Conservation (phyloP, 2,329 filamentous ascomycete genomes). For the Thelonectria blattea region DNA sequence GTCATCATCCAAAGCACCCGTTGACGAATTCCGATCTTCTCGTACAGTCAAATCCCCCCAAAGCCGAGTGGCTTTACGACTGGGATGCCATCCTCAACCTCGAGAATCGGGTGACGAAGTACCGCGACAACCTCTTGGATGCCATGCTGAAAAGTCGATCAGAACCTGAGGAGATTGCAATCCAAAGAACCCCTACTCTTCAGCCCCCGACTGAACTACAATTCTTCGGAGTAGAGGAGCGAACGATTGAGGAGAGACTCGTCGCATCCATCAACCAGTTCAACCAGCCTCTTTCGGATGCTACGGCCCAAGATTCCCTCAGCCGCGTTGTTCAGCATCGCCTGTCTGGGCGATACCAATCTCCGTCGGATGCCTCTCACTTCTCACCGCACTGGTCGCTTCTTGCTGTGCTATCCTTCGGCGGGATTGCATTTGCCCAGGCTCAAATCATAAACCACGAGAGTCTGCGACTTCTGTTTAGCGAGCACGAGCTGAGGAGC, state of each 20-base stretch:
- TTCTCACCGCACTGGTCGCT: slow-evolving; percentile 64
- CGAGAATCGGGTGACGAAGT: slow-evolving; percentile 62
- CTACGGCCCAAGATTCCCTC: slow-evolving; percentile 44
- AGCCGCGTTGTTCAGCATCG: slow-evolving; percentile 48
- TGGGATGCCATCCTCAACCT: slow-evolving; percentile 72
- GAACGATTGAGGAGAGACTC: slow-evolving; percentile 55
- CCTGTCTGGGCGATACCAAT: slow-evolving; percentile 42
- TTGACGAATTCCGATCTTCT: slow-evolving; percentile 62
- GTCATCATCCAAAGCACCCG: slow-evolving; percentile 74
- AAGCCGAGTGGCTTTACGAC: slow-evolving; percentile 71
- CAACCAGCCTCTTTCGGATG: slow-evolving; percentile 41
- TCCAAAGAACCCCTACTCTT: neutral
- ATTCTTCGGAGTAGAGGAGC: slow-evolving; percentile 56
- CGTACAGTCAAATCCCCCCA: slow-evolving; percentile 56
- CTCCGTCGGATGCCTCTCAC: slow-evolving; percentile 33
- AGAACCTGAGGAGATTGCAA: neutral
- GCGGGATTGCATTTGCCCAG: slow-evolving; percentile 75
- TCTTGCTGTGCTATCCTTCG: slow-evolving; percentile 74
- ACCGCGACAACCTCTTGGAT: slow-evolving; percentile 39
- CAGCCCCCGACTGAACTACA: slow-evolving; percentile 39
- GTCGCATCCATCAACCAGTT: slow-evolving; percentile 57
- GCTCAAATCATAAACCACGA: slow-evolving; percentile 78
- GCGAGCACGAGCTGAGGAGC: slow-evolving; percentile 70
- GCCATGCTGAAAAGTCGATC: slow-evolving; percentile 30
- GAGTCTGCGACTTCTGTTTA: slow-evolving; percentile 77